phyloP scores from a whole-genome alignment of 2,329 filamentous ascomycete species.

The Phaeoacremonium minimum region DNA sequence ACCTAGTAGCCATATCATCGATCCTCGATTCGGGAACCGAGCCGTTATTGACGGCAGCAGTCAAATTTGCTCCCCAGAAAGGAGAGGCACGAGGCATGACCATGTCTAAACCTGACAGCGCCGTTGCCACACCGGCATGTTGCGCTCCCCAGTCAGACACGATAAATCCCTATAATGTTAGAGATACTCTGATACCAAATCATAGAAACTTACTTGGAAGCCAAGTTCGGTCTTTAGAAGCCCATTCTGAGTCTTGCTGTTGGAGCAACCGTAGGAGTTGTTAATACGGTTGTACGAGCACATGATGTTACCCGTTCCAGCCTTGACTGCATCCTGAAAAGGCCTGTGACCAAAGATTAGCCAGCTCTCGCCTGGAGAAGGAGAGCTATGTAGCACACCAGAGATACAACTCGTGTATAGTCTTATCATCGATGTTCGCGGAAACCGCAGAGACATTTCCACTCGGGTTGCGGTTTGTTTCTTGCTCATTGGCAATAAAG shows the following conservation, averaged over 20 bases:
- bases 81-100: conserved; percentile 52
- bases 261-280: conserved; percentile 65
- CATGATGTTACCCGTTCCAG: conserved; percentile 52
- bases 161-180: conserved; percentile 46
- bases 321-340: conserved; percentile 52
- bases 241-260: conserved; percentile 60
- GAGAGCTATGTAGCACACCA: conserved; percentile 23
- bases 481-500: conserved; percentile 49
- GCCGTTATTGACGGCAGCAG: conserved; percentile 55
- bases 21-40: conserved; percentile 50
- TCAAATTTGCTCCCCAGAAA: conserved; percentile 49
- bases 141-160: conserved; percentile 63
- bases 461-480: conserved; percentile 54
- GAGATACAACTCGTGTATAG: conserved; percentile 43
- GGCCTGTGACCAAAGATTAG: conserved; percentile 7
- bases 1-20: conserved; percentile 44
- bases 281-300: conserved; percentile 67
- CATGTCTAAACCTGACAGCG: conserved; percentile 67
- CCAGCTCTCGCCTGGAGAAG: conserved; percentile 5
- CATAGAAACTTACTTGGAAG: conserved; percentile 30
- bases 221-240: conserved; percentile 57
- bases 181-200: not conserved
- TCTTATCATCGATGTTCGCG: conserved; percentile 38
- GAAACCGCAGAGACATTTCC: conserved; percentile 37
- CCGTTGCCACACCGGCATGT: conserved; percentile 56